Evolutionary conservation across 371 early-diverging fungal species (phyloP).

Genomic region (Saksenaea oblongispora): DNA sequence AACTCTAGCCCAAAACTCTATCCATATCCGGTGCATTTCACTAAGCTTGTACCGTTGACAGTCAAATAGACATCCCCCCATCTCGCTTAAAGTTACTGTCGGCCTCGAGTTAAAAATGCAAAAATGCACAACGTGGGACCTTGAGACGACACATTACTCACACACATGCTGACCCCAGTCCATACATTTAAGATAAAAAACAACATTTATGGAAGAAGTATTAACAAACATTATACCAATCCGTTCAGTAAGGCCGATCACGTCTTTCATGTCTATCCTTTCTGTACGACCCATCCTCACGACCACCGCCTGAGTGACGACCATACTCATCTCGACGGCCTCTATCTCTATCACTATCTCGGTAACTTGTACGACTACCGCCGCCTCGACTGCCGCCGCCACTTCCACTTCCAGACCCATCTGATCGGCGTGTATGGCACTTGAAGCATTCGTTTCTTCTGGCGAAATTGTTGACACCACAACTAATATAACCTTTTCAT

Average conservation of each 20-base stretch:
- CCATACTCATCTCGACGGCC: slow-evolving; percentile 2
- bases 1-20: background rate
- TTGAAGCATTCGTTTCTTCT: slow-evolving; percentile 33
- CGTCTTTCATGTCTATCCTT: slow-evolving; percentile 2
- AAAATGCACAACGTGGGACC: too few species aligned
- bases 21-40: background rate
- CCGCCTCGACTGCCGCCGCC: slow-evolving; percentile 24
- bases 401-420: slow-evolving; percentile 5
- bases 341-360: background rate
- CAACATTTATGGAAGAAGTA: background rate
- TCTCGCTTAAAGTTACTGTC: too few species aligned
- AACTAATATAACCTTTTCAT: too few species aligned
- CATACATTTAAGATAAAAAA: too few species aligned
- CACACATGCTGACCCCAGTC: too few species aligned
- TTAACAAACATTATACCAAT: background rate
- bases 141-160: background rate
- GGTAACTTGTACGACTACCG: background rate
- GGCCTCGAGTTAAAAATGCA: too few species aligned
- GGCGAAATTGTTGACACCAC: slow-evolving; percentile 35
- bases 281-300: background rate
- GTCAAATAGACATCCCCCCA: too few species aligned
- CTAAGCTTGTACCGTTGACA: background rate
- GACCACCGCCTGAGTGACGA: background rate
- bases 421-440: slow-evolving; percentile 26
- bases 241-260: slow-evolving; percentile 1